Evolutionary conservation across 495 filamentous ascomycete genomes (phyloP).

Genomic region (Xylaria telfairii): DNA sequence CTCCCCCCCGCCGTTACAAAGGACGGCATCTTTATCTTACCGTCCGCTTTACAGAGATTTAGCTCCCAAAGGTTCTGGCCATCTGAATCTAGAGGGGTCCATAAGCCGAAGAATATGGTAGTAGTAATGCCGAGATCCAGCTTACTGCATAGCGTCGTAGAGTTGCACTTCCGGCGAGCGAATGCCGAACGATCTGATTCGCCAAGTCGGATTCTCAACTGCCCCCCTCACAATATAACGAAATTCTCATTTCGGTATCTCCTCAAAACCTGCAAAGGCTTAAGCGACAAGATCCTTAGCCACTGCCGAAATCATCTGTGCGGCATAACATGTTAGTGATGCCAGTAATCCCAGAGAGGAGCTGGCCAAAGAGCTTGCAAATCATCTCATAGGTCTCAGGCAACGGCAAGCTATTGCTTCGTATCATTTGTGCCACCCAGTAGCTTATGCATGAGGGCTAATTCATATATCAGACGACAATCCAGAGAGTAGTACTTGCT

Average conservation of each 20-base stretch:
- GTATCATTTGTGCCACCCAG: background rate
- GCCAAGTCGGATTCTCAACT: background rate
- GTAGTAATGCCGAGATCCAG: background rate
- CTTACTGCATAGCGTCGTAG: background rate
- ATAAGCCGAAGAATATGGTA: background rate
- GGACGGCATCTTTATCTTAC: background rate
- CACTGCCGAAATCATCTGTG: background rate
- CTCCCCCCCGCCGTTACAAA: background rate
- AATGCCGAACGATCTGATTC: background rate
- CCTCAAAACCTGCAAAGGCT: background rate
- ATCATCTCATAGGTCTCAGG: background rate
- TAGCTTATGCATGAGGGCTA: background rate
- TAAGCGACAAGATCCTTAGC: background rate
- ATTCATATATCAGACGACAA: background rate
- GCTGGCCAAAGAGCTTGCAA: background rate
- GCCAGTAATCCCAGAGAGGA: background rate
- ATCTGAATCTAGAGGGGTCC: background rate
- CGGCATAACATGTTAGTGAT: background rate
- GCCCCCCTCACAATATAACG: background rate
- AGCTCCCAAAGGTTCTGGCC: background rate
- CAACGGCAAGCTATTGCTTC: background rate
- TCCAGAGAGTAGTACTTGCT: background rate
- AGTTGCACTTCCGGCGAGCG: conserved; percentile 1
- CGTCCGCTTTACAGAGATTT: background rate
- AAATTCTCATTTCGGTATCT: background rate